Evolutionary conservation across 208 protist genomes (phyloP).

Genomic region (Trypanosoma avium): DNA sequence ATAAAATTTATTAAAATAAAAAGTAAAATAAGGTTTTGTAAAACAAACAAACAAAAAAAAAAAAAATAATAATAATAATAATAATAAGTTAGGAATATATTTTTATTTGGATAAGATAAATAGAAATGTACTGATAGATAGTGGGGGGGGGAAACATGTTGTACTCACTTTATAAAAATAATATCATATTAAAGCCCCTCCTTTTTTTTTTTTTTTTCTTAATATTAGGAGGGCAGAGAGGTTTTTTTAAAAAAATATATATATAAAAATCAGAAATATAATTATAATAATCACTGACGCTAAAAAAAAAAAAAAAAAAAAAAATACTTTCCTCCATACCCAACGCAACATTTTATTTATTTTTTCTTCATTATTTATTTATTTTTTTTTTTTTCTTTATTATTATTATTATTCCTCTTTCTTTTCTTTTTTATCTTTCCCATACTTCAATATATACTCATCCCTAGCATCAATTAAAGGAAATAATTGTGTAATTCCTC

Average conservation of each 20-base stretch:
- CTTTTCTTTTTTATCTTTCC: neutral
- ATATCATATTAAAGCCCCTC: too few species aligned
- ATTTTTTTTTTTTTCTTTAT: neutral
- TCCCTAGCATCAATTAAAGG: constrained; percentile 35
- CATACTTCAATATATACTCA: constrained; percentile 22
- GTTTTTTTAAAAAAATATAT: neutral
- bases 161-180: neutral
- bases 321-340: neutral
- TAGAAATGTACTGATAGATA: too few species aligned
- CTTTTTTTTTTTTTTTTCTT: too few species aligned
- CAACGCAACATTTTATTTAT: neutral
- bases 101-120: too few species aligned
- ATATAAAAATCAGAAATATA: constrained; percentile 8
- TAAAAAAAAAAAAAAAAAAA: neutral
- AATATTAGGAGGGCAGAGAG: neutral
- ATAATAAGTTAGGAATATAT: neutral
- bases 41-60: constrained; percentile 8
- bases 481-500: constrained; percentile 54
- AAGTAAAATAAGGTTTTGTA: neutral
- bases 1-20: too few species aligned
- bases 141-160: neutral
- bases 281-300: neutral
- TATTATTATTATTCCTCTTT: neutral
- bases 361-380: constrained; percentile 1
- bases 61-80: constrained; percentile 1